Conservation (phyloP, 306 rosid genomes). For the Gynostemma pentaphyllum region DNA sequence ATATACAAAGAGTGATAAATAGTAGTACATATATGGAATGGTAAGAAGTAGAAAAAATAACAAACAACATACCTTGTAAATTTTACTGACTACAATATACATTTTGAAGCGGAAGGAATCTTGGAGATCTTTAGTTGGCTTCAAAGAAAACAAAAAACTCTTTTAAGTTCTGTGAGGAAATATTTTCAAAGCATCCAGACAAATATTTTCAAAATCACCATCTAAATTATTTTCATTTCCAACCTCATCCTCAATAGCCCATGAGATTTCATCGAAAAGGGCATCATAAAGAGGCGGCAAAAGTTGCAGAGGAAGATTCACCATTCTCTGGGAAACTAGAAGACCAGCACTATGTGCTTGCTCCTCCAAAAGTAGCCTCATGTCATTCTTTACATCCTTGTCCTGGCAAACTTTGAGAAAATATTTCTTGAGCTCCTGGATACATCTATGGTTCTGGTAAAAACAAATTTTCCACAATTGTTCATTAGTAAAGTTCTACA, state of each 20-base stretch:
- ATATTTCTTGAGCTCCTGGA: slow-evolving; percentile 40
- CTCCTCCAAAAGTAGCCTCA: slow-evolving; percentile 46
- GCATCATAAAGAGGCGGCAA: slow-evolving; percentile 74
- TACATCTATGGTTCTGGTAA: slow-evolving; percentile 49
- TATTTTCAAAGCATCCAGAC: not conserved
- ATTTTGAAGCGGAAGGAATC: slow-evolving; percentile 47
- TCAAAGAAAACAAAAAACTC: slow-evolving; percentile 26
- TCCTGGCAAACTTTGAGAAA: slow-evolving; percentile 43
- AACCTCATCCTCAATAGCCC: slow-evolving; percentile 98
- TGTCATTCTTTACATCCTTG: slow-evolving; percentile 23
- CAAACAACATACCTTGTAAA: slow-evolving; percentile 45
- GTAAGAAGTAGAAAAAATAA: not conserved
- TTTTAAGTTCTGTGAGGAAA: too few relatives aligned
- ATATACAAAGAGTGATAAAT: slow-evolving; percentile 2
- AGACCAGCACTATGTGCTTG: slow-evolving; percentile 44
- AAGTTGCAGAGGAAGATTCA: slow-evolving; percentile 78
- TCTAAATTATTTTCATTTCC: slow-evolving; percentile 21
- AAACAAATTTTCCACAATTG: slow-evolving; percentile 8
- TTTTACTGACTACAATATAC: slow-evolving; percentile 46
- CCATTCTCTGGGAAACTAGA: slow-evolving; percentile 65
- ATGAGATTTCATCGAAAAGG: slow-evolving; percentile 72
- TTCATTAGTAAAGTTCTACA: not conserved
- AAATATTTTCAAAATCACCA: slow-evolving; percentile 2
- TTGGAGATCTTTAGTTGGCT: slow-evolving; percentile 71
- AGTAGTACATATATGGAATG: not conserved